phyloP scores from a whole-genome alignment of 169 alveolate species.

The Fabrea salina region DNA sequence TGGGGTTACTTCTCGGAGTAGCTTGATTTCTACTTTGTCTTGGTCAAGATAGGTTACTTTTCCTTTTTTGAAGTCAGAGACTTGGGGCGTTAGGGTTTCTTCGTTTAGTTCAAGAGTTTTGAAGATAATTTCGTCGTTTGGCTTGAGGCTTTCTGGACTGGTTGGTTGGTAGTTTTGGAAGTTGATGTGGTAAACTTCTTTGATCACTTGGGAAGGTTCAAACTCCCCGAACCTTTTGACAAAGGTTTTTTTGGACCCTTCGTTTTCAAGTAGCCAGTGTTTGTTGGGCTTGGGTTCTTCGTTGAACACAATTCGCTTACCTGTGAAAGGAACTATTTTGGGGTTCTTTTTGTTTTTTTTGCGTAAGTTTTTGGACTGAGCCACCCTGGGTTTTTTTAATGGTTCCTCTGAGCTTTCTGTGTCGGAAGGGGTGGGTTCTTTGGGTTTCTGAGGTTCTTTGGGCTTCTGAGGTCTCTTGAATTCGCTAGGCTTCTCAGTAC shows the following conservation, averaged over 20 bases:
- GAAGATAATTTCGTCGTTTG: background rate
- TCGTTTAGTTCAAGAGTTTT: background rate
- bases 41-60: background rate
- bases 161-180: background rate
- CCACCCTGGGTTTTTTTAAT: background rate
- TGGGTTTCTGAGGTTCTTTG: background rate
- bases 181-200: background rate
- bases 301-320: background rate
- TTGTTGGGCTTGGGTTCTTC: background rate
- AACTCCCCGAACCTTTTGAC: background rate
- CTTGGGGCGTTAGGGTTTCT: background rate
- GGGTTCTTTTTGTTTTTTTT: background rate
- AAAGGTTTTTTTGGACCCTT: background rate
- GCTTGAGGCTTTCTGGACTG: background rate
- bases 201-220: background rate
- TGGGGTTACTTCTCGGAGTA: background rate
- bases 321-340: background rate
- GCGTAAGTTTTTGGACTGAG: too few relatives aligned
- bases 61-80: background rate
- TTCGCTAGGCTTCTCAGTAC: background rate
- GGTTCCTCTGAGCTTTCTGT: background rate
- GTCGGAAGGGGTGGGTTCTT: background rate
- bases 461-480: background rate
- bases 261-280: background rate
- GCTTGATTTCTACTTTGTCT: background rate